These are phyloP conservation scores for Pythium sp. DNA, from an alignment of 352 stramenopile genomes.

Conservation along the genomic window DNA sequence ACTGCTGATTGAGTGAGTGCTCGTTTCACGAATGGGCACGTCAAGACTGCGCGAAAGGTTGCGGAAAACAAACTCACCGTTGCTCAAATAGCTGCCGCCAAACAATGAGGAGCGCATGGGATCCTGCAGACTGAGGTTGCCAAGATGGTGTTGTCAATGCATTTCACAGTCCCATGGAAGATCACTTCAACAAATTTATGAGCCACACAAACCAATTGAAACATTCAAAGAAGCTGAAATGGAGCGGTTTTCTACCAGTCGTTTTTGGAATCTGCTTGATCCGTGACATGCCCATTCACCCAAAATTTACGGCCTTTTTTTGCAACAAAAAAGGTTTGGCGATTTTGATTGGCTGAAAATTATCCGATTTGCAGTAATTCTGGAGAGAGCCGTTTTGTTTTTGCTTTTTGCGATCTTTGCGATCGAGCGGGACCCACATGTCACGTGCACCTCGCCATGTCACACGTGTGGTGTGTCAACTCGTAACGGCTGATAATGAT, in stretches of 20 bases:
- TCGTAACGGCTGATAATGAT: not conserved
- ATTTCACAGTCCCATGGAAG: not conserved
- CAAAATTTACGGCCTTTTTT: not conserved
- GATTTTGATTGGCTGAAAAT: constrained; percentile 1
- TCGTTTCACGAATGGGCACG: not conserved
- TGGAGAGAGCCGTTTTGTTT: not conserved
- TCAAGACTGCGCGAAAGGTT: not conserved
- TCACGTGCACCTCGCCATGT: not conserved
- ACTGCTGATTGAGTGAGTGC: not conserved
- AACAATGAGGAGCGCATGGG: not conserved
- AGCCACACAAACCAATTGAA: not conserved
- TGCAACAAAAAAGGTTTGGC: not conserved
- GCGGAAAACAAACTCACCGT: not conserved
- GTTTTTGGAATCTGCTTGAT: not conserved
- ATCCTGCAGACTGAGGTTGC: not conserved
- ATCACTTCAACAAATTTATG: not conserved
- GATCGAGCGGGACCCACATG: not conserved
- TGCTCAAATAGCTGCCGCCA: not conserved
- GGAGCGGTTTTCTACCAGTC: not conserved
- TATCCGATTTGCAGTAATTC: not conserved
- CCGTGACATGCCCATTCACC: not conserved
- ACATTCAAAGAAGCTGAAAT: not conserved
- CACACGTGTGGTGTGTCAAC: not conserved
- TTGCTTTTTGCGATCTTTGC: not conserved
- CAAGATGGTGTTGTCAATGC: not conserved